Evolutionary conservation across 805 yeast genomes (phyloP).

Genomic region (Candida insectorum): DNA sequence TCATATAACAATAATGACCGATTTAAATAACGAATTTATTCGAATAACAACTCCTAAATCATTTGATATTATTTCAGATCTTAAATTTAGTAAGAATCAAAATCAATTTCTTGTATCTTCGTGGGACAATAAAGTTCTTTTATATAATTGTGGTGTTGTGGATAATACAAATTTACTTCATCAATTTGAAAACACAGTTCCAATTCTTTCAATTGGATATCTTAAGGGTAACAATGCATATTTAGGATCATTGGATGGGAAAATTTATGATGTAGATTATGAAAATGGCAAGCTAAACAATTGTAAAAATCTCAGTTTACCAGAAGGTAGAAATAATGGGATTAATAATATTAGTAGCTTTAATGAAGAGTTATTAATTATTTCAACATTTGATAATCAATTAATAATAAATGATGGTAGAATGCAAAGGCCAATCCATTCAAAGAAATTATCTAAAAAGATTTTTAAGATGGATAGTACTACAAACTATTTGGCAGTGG

Average conservation of each 20-base stretch:
- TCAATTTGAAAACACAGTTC: constrained; percentile 12
- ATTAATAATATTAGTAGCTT: constrained; percentile 34
- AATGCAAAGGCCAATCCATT: constrained; percentile 9
- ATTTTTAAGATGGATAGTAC: constrained; percentile 62
- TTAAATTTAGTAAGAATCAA: constrained; percentile 33
- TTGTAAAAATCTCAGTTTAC: constrained; percentile 7
- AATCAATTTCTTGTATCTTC: constrained; percentile 47
- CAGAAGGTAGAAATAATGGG: constrained; percentile 18
- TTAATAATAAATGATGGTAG: constrained; percentile 47
- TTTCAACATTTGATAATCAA: constrained; percentile 63
- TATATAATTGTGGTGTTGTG: constrained; percentile 30
- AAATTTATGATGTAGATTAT: constrained; percentile 48
- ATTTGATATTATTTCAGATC: constrained; percentile 42
- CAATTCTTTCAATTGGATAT: constrained; percentile 28
- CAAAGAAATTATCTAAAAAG: constrained; percentile 38
- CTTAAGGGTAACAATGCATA: constrained; percentile 28
- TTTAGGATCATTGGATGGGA: constrained; percentile 54
- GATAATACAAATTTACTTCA: neutral
- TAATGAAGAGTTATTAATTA: constrained; percentile 34
- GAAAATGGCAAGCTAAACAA: constrained; percentile 30
- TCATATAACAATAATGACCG: neutral
- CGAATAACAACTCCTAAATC: constrained; percentile 21
- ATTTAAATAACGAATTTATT: constrained; percentile 1
- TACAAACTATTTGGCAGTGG: constrained; percentile 45
- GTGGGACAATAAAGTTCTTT: constrained; percentile 53